Evolutionary conservation across 306 rosid genomes (phyloP).

Genomic region (Cucumis cinereus): DNA sequence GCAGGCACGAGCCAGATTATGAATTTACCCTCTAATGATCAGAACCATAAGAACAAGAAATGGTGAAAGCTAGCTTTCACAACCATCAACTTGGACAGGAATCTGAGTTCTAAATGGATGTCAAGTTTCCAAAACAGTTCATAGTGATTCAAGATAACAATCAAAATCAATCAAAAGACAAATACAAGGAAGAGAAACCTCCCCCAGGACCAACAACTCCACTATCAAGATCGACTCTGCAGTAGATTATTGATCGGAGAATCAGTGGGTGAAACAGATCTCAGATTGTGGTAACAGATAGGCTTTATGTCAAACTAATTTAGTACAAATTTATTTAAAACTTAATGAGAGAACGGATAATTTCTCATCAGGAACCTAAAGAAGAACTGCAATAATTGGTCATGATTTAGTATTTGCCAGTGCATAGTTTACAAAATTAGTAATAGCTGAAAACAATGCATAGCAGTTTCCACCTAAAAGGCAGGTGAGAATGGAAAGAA

Average conservation of each 20-base stretch:
- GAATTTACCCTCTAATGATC: background rate
- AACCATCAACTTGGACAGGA: background rate
- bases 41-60: background rate
- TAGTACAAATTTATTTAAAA: background rate
- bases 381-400: background rate
- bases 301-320: background rate
- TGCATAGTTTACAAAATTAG: background rate
- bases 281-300: background rate
- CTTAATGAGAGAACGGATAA: background rate
- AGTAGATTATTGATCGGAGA: background rate
- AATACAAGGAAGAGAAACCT: background rate
- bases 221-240: background rate
- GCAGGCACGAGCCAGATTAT: slow-evolving; percentile 13
- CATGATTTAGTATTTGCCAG: background rate
- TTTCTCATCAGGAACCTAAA: background rate
- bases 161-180: background rate
- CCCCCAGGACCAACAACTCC: background rate
- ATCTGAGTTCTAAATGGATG: background rate
- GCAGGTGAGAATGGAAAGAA: background rate
- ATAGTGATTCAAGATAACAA: background rate
- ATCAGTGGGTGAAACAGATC: background rate
- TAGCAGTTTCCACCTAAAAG: background rate
- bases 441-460: background rate
- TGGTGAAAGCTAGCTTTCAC: background rate
- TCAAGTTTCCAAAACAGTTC: background rate